Conservation (phyloP, 306 rosid genomes). For the Prosopis cineraria region DNA sequence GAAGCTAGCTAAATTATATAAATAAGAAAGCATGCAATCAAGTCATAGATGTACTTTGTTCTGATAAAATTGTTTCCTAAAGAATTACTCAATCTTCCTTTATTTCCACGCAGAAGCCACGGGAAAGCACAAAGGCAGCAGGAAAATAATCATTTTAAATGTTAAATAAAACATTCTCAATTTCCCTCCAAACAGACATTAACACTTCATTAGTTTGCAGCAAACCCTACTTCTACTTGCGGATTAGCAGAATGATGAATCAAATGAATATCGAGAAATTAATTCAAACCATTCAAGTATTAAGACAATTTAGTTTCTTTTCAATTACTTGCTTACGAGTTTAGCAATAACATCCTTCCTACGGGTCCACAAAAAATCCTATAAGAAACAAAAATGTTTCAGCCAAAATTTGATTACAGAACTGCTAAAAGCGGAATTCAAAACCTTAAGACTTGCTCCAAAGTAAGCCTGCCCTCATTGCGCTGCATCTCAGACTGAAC, state of each 20-base stretch:
- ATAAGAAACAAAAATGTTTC: neutral
- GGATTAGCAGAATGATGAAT: conserved; percentile 6
- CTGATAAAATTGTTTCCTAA: conserved; percentile 21
- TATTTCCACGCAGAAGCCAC: neutral
- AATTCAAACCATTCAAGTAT: conserved; percentile 7
- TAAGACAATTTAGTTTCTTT: neutral
- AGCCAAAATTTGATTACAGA: conserved; percentile 18
- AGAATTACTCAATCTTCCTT: conserved; percentile 14
- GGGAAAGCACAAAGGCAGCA: conserved; percentile 10
- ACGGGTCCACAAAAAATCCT: neutral
- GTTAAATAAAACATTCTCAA: conserved; percentile 10
- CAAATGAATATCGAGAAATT: conserved; percentile 22
- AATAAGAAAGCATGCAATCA: conserved; percentile 29
- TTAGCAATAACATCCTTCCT: conserved; percentile 25
- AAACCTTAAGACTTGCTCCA: conserved; percentile 98
- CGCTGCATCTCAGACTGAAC: conserved; percentile 94
- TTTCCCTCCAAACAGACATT: neutral
- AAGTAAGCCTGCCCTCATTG: conserved; percentile 91
- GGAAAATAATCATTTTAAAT: conserved; percentile 10
- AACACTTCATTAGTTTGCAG: conserved; percentile 12
- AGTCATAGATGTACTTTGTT: conserved; percentile 1
- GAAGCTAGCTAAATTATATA: conserved; percentile 9
- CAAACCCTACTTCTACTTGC: conserved; percentile 5
- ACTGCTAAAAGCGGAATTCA: neutral
- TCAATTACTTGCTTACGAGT: conserved; percentile 7